Base-by-base conservation (phyloP, 2,329 filamentous ascomycete genomes). In the Ceratocystis huliohia region DNA sequence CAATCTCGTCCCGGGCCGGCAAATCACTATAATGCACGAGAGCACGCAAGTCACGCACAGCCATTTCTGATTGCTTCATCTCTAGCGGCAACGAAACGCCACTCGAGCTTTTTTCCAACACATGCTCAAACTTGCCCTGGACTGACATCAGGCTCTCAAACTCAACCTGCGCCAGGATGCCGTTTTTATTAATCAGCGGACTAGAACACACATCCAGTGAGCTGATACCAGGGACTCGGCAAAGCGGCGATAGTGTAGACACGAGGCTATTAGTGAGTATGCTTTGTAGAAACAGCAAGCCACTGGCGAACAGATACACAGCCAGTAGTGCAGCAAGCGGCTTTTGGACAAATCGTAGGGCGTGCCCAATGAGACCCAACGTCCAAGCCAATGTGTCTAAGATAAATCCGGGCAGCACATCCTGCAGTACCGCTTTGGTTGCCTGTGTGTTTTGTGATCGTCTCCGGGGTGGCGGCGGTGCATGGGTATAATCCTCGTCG, bases 31-130 rank as follows among this genome's bases (percentile, higher is more conserved):
- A 85, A 48, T 83, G 81, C 44, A 95, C 87, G 57, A 91, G 80
- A 30, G 84, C 86, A 41, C 87, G 84, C 28, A 94, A 76, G 71
- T 92, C 89, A 50, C 89, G 83, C 45, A 94, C 85, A 0, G 87
- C 85, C 1, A 84, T 79, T 74, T 93, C 88, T 2, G 86, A 86
- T 8, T 84, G 82, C 76, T 91, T 92, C 85, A 94, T 91, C 70
- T 90, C 87, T 70, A 88, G 79, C 0, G 89, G 89, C 2, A 94
- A 76, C 1, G 84, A 84, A 1, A 86, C 83, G 1, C 85, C 84
- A 25, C 85, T 81, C 1, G 84, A 82, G 17, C 84, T 84, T 67
- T 84, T 83, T 70, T 89, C 83, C 3, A 94, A 76, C 0, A 94
- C 84, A 67, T 88, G 83, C 74, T 91, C 88, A 66, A 95, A 91